Conservation (phyloP, 768 basidiomycete species). For the Panellus pusillus region DNA sequence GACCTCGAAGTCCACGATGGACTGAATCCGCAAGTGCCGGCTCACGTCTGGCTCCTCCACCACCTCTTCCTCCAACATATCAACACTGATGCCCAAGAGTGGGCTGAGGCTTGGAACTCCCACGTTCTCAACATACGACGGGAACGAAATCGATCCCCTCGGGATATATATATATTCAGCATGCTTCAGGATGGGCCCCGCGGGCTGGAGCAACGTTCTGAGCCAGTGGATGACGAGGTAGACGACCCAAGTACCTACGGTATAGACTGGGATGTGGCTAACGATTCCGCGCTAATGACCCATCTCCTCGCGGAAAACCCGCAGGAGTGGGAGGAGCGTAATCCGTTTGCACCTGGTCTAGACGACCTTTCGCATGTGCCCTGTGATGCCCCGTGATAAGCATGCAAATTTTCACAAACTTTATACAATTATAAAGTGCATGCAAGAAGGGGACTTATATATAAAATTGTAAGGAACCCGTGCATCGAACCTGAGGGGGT, state of each 20-base stretch:
- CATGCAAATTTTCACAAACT: too few species aligned
- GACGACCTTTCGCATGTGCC: background rate
- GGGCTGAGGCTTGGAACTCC: conserved; percentile 35
- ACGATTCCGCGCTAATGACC: background rate
- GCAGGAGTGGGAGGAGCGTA: background rate
- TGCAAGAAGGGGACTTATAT: too few species aligned
- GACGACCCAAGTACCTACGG: too few species aligned
- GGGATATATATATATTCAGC: too few species aligned
- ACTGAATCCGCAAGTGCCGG: conserved; percentile 25
- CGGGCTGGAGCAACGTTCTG: too few species aligned
- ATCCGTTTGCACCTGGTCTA: background rate
- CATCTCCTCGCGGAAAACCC: conserved; percentile 1
- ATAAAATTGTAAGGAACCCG: too few species aligned
- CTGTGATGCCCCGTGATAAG: too few species aligned
- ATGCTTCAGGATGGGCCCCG: too few species aligned
- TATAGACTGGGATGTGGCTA: background rate
- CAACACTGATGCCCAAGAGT: conserved; percentile 31
- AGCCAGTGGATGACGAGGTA: too few species aligned
- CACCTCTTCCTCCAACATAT: conserved; percentile 33
- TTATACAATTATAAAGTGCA: too few species aligned
- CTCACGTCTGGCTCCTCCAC: conserved; percentile 42
- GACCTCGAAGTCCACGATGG: conserved; percentile 30
- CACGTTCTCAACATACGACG: conserved; percentile 27
- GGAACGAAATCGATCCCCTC: background rate
- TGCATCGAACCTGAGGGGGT: too few species aligned